phyloP scores from a whole-genome alignment of 83 land plant species.

The Thuja plicata region DNA sequence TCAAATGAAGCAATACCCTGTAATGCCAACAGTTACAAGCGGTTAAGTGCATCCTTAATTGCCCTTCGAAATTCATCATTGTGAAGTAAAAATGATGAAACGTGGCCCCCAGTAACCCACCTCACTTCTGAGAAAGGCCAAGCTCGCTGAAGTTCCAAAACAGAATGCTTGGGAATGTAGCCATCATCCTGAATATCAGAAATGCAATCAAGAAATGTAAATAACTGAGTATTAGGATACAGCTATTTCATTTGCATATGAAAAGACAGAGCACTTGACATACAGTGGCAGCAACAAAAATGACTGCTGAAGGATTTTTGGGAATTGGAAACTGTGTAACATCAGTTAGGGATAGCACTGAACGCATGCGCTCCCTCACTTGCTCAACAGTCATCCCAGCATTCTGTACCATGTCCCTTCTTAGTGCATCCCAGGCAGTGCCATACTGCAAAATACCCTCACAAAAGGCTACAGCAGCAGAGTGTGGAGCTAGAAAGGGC shows the following conservation, averaged over 20 bases:
- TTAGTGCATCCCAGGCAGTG: conserved; percentile 98
- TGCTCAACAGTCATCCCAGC: conserved; percentile 80
- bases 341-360: conserved; percentile 89
- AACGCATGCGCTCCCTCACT: conserved; percentile 86
- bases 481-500: conserved; percentile 95
- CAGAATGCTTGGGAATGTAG: conserved; percentile 89
- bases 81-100: conserved; percentile 89
- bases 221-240: background rate
- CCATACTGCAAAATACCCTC: conserved; percentile 89
- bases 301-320: conserved; percentile 79
- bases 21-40: conserved; percentile 50
- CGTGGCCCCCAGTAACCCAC: conserved; percentile 99
- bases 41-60: conserved; percentile 74
- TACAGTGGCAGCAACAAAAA: conserved; percentile 95
- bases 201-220: background rate
- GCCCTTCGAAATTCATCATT: conserved; percentile 84
- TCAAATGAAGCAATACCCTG: background rate
- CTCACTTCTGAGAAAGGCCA: conserved; percentile 99
- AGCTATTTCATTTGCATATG: background rate
- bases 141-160: conserved; percentile 83
- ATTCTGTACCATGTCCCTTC: conserved; percentile 58
- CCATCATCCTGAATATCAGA: conserved; percentile 79
- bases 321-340: conserved; percentile 94
- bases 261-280: conserved; percentile 20
- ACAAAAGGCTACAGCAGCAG: conserved; percentile 97